Conservation (phyloP, 202 grass and related monocot species). For the Schoenoplectus triqueter region DNA sequence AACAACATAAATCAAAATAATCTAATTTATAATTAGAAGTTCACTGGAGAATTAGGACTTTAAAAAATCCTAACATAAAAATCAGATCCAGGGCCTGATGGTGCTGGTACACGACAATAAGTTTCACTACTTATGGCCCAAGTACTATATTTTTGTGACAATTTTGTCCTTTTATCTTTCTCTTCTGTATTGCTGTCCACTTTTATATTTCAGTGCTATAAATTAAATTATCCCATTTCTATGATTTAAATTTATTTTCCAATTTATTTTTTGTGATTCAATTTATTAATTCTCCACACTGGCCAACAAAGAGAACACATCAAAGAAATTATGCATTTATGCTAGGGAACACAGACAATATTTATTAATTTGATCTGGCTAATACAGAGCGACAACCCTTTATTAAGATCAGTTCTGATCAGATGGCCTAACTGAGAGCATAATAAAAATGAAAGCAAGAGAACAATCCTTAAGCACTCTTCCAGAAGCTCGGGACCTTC, state of each 20-base stretch:
- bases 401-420: conserved; percentile 31
- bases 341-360: neutral
- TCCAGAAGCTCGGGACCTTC: neutral
- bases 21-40: too few species aligned
- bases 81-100: neutral
- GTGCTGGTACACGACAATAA: neutral
- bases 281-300: neutral
- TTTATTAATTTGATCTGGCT: conserved; percentile 29
- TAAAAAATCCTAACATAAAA: neutral
- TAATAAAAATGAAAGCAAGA: conserved; percentile 3
- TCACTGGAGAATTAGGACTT: too few species aligned
- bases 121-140: neutral
- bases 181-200: neutral
- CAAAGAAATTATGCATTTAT: conserved; percentile 18
- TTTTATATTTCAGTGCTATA: neutral
- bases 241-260: neutral
- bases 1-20: too few species aligned
- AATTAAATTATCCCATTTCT: neutral
- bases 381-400: conserved; percentile 2
- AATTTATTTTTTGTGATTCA: neutral
- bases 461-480: neutral
- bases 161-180: neutral
- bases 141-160: too few species aligned
- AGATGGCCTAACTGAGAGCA: neutral
- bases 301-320: neutral